Percentiles rank a stretch among this genome's conserved stretches.
Evolutionary conservation across 768 basidiomycete genomes (phyloP).

Genomic region (Pholiota conissans): DNA sequence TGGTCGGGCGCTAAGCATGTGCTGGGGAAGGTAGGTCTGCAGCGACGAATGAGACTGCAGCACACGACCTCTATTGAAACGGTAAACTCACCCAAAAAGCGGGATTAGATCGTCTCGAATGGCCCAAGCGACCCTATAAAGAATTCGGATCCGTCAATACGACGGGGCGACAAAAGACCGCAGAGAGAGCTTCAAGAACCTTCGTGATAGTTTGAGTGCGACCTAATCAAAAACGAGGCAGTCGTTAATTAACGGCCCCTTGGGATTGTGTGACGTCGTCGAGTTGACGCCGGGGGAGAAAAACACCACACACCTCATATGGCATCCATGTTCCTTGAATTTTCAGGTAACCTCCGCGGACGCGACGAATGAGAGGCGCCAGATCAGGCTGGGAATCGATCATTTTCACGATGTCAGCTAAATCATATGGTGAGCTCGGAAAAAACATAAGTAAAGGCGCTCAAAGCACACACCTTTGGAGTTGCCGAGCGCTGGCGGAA

Average conservation of each 20-base stretch:
- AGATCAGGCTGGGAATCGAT: constrained; percentile 90
- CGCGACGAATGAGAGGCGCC: constrained; percentile 77
- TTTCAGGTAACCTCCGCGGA: constrained; percentile 86
- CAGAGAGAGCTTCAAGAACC: constrained; percentile 47
- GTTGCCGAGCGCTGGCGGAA: constrained; percentile 69
- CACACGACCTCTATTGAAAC: neutral
- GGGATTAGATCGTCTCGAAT: constrained; percentile 86
- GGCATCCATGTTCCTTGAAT: constrained; percentile 96
- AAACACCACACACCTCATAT: constrained; percentile 74
- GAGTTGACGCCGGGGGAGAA: too few relatives aligned
- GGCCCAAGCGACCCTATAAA: constrained; percentile 77
- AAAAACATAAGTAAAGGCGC: neutral
- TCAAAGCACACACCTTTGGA: constrained; percentile 70
- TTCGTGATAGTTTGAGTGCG: constrained; percentile 74
- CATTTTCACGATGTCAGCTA: constrained; percentile 92
- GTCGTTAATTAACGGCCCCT: neutral
- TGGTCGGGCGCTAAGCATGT: constrained; percentile 86
- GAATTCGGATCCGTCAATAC: neutral
- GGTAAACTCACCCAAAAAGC: constrained; percentile 71
- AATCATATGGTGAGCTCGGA: neutral
- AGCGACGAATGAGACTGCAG: constrained; percentile 6
- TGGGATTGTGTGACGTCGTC: neutral
- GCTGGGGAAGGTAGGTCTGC: constrained; percentile 78
- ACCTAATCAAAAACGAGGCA: constrained; percentile 43
- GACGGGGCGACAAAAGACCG: neutral